Evolutionary conservation across 305 asterid genomes (phyloP).

Genomic region (Coffea humblotiana): DNA sequence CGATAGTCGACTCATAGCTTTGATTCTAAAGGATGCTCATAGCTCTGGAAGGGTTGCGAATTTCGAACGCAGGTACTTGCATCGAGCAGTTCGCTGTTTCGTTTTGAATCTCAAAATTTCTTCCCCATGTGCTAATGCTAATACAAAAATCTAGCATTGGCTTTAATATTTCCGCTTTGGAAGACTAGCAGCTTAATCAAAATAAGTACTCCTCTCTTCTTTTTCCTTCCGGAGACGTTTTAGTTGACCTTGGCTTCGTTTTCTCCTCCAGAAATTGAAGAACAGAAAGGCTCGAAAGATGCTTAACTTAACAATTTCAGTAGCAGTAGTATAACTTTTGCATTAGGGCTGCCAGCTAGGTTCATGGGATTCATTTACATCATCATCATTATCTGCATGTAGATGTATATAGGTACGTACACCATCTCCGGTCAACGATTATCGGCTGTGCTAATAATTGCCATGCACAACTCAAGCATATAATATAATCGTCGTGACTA

Average conservation of each 20-base stretch:
- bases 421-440: background rate
- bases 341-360: background rate
- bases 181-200: conserved; percentile 13
- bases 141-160: conserved; percentile 24
- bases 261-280: too few species aligned
- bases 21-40: background rate
- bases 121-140: conserved; percentile 44
- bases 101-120: conserved; percentile 30
- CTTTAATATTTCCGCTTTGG: background rate
- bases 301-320: too few species aligned
- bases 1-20: conserved; percentile 14
- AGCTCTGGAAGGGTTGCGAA: conserved; percentile 17
- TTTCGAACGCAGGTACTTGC: conserved; percentile 6
- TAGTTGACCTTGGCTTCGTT: background rate
- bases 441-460: background rate
- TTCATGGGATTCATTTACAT: too few species aligned
- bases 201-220: background rate
- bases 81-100: conserved; percentile 33
- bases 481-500: background rate
- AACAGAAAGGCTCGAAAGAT: background rate
- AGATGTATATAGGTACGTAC: background rate
- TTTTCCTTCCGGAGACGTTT: background rate
- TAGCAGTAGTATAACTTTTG: background rate
- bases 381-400: too few species aligned
- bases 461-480: background rate